Evolutionary conservation across 805 yeast genomes (phyloP).

Genomic region (Starmerella floris): DNA sequence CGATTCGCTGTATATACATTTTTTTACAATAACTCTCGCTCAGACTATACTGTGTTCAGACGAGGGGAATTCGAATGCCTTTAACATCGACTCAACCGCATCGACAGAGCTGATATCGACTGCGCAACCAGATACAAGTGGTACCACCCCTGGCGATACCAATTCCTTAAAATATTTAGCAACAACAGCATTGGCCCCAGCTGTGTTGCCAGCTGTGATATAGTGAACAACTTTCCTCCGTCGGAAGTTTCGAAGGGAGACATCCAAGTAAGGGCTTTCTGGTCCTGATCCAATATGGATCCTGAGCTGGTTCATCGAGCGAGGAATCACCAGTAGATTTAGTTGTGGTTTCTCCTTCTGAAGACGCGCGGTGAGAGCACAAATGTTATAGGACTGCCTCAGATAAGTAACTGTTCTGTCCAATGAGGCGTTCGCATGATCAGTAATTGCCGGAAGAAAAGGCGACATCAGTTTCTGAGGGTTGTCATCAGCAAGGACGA

Average conservation of each 20-base stretch:
- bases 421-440: constrained; percentile 13
- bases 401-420: constrained; percentile 14
- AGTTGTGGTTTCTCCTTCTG: not conserved
- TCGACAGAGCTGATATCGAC: constrained; percentile 6
- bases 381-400: constrained; percentile 14
- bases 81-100: constrained; percentile 4
- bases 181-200: constrained; percentile 7
- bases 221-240: constrained; percentile 10
- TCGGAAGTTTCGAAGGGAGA: constrained; percentile 17
- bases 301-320: constrained; percentile 16
- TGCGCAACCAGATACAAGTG: constrained; percentile 16
- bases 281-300: constrained; percentile 10
- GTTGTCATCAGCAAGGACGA: constrained; percentile 14
- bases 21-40: too few species aligned
- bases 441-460: constrained; percentile 21
- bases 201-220: constrained; percentile 16
- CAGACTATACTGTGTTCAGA: too few species aligned
- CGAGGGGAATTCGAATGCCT: too few species aligned
- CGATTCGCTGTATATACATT: too few species aligned
- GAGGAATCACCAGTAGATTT: constrained; percentile 19
- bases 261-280: constrained; percentile 14
- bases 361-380: constrained; percentile 12
- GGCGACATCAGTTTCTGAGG: constrained; percentile 21
- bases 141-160: constrained; percentile 6
- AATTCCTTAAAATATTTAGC: constrained; percentile 14